Evolutionary conservation across 129 eudicot genomes (phyloP).

Genomic region (Logfia minima): DNA sequence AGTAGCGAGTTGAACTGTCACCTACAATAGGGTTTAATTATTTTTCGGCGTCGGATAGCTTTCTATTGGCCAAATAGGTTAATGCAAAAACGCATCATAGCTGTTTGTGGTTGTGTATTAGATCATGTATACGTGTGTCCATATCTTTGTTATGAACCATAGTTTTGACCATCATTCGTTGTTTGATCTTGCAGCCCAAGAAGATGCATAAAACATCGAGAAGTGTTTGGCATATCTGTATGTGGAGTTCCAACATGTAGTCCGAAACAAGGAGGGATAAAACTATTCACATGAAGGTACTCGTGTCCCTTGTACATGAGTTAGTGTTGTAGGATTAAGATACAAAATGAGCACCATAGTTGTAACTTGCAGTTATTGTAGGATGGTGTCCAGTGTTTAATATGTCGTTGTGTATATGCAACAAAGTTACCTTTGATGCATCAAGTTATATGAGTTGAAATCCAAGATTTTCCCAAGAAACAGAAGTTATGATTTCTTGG

Average conservation of each 20-base stretch:
- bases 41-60: not conserved
- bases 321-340: conserved; percentile 29
- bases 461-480: conserved; percentile 5
- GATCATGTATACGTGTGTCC: not conserved
- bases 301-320: conserved; percentile 25
- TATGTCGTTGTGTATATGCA: conserved; percentile 21
- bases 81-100: not conserved
- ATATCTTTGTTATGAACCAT: not conserved
- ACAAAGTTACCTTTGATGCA: conserved; percentile 26
- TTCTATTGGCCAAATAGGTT: not conserved
- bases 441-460: conserved; percentile 14
- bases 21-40: not conserved
- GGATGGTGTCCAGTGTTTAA: not conserved
- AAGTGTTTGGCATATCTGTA: not conserved
- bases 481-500: conserved; percentile 1
- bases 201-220: conserved; percentile 39
- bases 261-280: conserved; percentile 23
- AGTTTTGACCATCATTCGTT: conserved; percentile 8
- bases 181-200: conserved; percentile 55
- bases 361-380: conserved; percentile 18
- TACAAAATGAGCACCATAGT: conserved; percentile 17
- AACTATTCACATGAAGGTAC: conserved; percentile 16
- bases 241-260: conserved; percentile 26
- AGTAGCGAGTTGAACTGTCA: not conserved
- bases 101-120: not conserved